Base-by-base conservation (phyloP, 805 yeast genomes). In the Candida maesae region DNA sequence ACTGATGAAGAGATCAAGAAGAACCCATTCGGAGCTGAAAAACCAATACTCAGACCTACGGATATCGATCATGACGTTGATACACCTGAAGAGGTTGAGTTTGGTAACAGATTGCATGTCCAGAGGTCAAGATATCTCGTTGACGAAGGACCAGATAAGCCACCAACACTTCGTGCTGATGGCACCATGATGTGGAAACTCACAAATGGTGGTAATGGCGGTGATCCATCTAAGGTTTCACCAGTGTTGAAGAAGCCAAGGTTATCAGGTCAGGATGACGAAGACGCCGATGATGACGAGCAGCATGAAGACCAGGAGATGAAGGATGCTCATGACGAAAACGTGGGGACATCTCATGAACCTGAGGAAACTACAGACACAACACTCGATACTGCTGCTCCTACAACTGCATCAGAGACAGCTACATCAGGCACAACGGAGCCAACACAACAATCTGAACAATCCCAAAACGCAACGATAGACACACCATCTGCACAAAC, bases 11-110 rank as follows among this genome's bases (percentile, higher is more conserved):
- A 74, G 41, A 53, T 82, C 13, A 59, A 55, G 1, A 39, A 46
- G 6, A 82, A 82, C 50, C 90, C 90, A n/a, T 83, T 81, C 58
- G 70, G 76, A 20, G 58, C 69, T 9, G 33, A 27, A 11, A 81
- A 79, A 7, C 52, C 59, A 5, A 49, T 44, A 6, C 38, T 52
- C 5, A 35, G 42, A 5, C 47, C 59, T 30, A 47, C 61, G 8
- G 47, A 60, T 24, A 56, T 49, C 26, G 55, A 64, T 32, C 49
- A 48, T 20, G 66, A 74, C 45, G 60, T 70, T 17, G 79, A 74
- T 42, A 57, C 76, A 9, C 63, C 56, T 8, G 60, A 57, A 19
- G 79, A 74, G 45, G 52, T 59, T 26, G 61, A 58, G 28, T 74
- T 66, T 51, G 80, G 77, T 12, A 60, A 61, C 24, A 53, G 55